These are phyloP conservation scores for Purpureocillium lavendulum DNA, from an alignment of 2,329 filamentous ascomycete species.

Conservation along the genomic window DNA sequence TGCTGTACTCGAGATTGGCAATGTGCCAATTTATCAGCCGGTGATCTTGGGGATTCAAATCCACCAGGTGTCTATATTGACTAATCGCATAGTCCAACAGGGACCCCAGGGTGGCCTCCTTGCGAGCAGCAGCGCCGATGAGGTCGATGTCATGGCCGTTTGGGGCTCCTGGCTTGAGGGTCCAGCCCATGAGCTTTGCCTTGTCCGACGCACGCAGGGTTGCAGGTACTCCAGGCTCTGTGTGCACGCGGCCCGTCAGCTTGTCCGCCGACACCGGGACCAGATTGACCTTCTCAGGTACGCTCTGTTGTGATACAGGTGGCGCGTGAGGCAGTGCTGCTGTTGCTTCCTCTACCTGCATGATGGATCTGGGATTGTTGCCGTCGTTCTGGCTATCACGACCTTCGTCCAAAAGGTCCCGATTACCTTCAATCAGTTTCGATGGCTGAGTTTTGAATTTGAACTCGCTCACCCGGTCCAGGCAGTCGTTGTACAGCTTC, in stretches of 20 bases:
- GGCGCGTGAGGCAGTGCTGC: constrained; percentile 49
- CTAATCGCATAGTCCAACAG: constrained; percentile 85
- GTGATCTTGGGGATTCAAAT: constrained; percentile 78
- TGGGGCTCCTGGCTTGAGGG: constrained; percentile 54
- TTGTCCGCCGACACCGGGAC: constrained; percentile 59
- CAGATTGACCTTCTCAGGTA: constrained; percentile 44
- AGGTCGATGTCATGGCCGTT: constrained; percentile 64
- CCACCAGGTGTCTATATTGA: constrained; percentile 77
- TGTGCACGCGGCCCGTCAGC: constrained; percentile 64
- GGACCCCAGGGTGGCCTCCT: constrained; percentile 72
- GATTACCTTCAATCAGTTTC: constrained; percentile 73
- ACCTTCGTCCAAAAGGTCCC: constrained; percentile 71
- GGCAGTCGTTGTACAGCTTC: constrained; percentile 87
- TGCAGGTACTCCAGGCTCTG: constrained; percentile 59
- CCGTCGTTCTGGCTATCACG: constrained; percentile 68
- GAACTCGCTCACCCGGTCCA: constrained; percentile 85
- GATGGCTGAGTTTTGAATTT: constrained; percentile 67
- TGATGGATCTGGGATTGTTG: constrained; percentile 51
- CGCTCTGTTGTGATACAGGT: constrained; percentile 44
- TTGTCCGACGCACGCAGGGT: constrained; percentile 69
- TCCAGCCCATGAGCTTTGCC: constrained; percentile 76
- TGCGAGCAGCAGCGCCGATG: constrained; percentile 51
- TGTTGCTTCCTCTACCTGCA: constrained; percentile 61
- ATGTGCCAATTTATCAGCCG: constrained; percentile 96
- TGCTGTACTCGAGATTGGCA: constrained; percentile 96